Evolutionary conservation across 176 grass and related monocot species (phyloP), one percentile per base, ranked within the genome.

Genomic region (Alloteropsis semialata): DNA sequence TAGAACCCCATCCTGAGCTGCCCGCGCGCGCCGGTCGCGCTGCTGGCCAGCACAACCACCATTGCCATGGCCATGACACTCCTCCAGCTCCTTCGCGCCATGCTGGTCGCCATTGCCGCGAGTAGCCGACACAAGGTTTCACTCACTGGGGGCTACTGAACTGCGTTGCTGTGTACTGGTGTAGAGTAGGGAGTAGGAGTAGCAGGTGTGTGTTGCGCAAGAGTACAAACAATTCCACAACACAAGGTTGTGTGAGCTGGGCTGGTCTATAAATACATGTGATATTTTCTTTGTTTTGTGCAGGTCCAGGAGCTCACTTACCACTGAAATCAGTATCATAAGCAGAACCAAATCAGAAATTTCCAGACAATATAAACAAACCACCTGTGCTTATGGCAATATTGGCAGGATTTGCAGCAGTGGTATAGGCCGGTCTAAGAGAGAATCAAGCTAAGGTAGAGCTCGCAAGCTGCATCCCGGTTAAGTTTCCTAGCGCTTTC

Each of bases 1-100:
- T 98, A 98, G 89, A 91, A 98, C 29, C 89, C 91, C 61, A 90
- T 65, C 79, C 77, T 77, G 10, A 98, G 84, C 65, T 87, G 81
- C 66, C 53, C 84, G 21, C 3, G 44, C 62, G 37, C 82, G 34
- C 59, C 68, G 30, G 46, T 24, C 3, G 18, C 55, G 21, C 55
- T n/a, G 51, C 27, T 8, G 13, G 68, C 25, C 13, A 85, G 25
- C 33, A 89, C 30, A 13, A 76, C 45, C n/a, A n/a, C n/a, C 54
- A 68, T 49, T n/a, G 51, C 50, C 61, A 80, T 10, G 39, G 34
- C 34, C 82, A 66, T 44, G n/a, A n/a, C n/a, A n/a, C n/a, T n/a
- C 0, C 15, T 38, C 2, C 29, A 6, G 81, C 32, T 51, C 5
- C 44, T 37, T 25, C 9, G 43, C 56, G 14, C 0, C 28, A 38